Evolutionary conservation across 805 yeast species (phyloP).

Genomic region (Pichia heedii): DNA sequence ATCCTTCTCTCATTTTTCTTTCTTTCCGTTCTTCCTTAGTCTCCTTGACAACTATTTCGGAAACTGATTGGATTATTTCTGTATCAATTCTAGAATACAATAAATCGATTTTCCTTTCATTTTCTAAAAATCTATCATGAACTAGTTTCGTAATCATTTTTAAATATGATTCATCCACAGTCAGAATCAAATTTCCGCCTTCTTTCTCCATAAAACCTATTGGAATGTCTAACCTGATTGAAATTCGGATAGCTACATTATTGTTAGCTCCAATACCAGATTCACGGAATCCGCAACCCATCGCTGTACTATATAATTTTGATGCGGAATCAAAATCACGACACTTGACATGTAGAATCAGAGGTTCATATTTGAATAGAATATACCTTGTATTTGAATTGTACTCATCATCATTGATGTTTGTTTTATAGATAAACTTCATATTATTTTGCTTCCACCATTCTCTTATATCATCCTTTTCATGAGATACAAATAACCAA

Average conservation of each 20-base stretch:
- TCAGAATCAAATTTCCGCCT: conserved; percentile 20
- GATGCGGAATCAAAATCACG: conserved; percentile 50
- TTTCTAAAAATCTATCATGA: conserved; percentile 56
- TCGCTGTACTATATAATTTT: conserved; percentile 57
- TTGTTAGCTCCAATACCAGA: conserved; percentile 76
- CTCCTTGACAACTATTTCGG: conserved; percentile 24
- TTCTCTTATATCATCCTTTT: conserved; percentile 34
- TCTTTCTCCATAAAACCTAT: conserved; percentile 44
- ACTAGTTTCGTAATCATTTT: conserved; percentile 45
- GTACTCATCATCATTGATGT: background rate
- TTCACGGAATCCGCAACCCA: conserved; percentile 82
- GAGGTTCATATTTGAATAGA: conserved; percentile 75
- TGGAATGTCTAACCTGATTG: conserved; percentile 69
- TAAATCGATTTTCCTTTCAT: conserved; percentile 44
- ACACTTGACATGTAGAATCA: conserved; percentile 78
- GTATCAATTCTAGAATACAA: conserved; percentile 35
- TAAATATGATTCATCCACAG: conserved; percentile 48
- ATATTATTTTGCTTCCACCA: conserved; percentile 36
- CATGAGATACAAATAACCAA: conserved; percentile 79
- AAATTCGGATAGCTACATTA: conserved; percentile 68
- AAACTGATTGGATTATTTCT: conserved; percentile 16
- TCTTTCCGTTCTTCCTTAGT: conserved; percentile 50
- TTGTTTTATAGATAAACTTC: conserved; percentile 12
- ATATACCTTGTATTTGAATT: conserved; percentile 40
- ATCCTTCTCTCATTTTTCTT: conserved; percentile 45